phyloP scores from a whole-genome alignment of 2,329 filamentous ascomycete species.

The Septoria petroselini region DNA sequence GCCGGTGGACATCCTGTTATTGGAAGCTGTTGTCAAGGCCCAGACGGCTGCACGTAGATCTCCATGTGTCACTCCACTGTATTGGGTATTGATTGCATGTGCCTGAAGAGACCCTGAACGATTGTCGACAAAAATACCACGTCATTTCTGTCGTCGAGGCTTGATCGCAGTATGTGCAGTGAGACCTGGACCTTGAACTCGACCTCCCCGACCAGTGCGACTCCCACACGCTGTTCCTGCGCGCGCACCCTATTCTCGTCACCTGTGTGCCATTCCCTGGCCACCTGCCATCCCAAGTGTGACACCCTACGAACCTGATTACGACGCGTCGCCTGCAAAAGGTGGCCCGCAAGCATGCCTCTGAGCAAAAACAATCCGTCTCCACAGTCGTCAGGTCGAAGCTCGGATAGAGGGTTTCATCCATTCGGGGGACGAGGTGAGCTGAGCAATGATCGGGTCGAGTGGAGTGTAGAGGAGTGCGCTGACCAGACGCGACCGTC shows the following conservation, averaged over 20 bases:
- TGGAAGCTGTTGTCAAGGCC: neutral
- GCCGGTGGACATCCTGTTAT: too few species aligned
- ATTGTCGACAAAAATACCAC: neutral
- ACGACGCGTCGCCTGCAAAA: neutral
- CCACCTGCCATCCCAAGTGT: neutral
- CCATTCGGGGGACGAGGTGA: slow-evolving; percentile 50
- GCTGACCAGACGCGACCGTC: neutral
- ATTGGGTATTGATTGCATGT: neutral
- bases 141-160: neutral
- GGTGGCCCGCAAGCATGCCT: slow-evolving; percentile 7
- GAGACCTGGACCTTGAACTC: neutral
- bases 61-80: too few species aligned
- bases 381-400: slow-evolving; percentile 17
- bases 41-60: too few species aligned
- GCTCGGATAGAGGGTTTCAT: slow-evolving; percentile 45
- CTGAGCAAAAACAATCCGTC: slow-evolving; percentile 15
- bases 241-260: neutral
- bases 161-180: neutral
- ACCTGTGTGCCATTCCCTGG: neutral
- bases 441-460: neutral
- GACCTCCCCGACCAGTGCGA: neutral
- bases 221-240: neutral
- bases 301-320: neutral
- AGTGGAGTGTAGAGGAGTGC: neutral
- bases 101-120: neutral